These are phyloP conservation scores for Ambrosiella cleistominuta DNA, from an alignment of 2,329 filamentous ascomycete genomes.

Conservation along the genomic window DNA sequence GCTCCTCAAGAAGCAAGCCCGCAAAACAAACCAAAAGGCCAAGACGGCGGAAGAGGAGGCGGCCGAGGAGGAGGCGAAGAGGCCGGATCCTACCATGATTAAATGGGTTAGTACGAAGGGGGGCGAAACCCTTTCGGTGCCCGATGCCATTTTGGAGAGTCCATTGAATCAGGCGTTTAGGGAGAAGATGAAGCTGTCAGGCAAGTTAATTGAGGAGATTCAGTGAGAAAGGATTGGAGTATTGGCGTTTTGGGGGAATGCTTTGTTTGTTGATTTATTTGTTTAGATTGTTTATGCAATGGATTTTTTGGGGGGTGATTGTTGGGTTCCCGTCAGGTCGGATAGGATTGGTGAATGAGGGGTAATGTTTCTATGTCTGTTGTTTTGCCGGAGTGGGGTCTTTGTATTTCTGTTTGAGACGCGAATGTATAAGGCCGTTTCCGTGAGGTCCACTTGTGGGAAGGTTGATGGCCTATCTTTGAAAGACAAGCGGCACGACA, in stretches of 20 bases:
- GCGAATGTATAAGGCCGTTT: no score
- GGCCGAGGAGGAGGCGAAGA: conserved; percentile 31
- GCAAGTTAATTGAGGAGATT: conserved; percentile 39
- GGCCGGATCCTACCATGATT: conserved; percentile 43
- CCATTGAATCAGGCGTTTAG: conserved; percentile 45
- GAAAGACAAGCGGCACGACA: no score
- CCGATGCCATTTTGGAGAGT: conserved; percentile 47
- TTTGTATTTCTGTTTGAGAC: no score
- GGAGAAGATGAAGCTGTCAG: conserved; percentile 6
- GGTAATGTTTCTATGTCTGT: background rate
- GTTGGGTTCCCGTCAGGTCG: background rate
- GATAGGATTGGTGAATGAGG: no score
- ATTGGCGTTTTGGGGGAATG: background rate
- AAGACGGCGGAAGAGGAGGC: conserved; percentile 20
- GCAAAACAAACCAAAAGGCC: conserved; percentile 47
- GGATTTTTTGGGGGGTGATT: background rate
- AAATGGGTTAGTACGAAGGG: conserved; percentile 54
- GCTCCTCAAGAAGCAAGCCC: conserved; percentile 68
- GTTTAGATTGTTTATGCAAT: background rate
- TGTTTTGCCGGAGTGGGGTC: background rate
- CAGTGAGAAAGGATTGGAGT: conserved; percentile 13
- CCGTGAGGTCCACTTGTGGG: no score
- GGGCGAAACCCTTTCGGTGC: conserved; percentile 46
- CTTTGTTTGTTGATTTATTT: background rate
- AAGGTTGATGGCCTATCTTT: no score